Evolutionary conservation across 2,329 filamentous ascomycete species (phyloP).

Genomic region (Sphaerulina vaccinii): DNA sequence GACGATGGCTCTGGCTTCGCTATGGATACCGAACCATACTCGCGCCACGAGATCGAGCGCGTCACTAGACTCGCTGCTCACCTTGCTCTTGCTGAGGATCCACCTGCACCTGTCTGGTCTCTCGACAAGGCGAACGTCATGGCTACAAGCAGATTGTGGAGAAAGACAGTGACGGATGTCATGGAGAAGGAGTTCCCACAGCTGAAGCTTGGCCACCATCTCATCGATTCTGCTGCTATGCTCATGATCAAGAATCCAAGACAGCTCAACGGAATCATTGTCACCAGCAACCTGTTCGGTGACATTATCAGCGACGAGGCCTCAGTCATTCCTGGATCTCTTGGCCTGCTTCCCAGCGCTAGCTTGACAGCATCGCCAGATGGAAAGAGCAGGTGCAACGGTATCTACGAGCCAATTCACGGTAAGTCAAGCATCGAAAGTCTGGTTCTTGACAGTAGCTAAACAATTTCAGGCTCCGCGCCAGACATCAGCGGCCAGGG

Average conservation of each 20-base stretch:
- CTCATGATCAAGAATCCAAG: constrained; percentile 93
- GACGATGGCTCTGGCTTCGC: constrained; percentile 72
- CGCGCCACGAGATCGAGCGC: constrained; percentile 79
- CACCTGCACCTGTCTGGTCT: constrained; percentile 76
- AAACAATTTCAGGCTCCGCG: constrained; percentile 62
- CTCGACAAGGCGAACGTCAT: constrained; percentile 97
- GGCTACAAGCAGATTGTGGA: constrained; percentile 85
- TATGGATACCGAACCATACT: constrained; percentile 84
- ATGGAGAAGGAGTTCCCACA: constrained; percentile 88
- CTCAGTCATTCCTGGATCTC: constrained; percentile 85
- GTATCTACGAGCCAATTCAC: constrained; percentile 97
- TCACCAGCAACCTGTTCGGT: constrained; percentile 92
- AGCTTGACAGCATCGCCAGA: constrained; percentile 84
- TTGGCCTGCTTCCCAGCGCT: constrained; percentile 84
- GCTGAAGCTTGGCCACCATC: constrained; percentile 78
- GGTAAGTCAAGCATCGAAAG: constrained; percentile 53
- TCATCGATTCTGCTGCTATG: constrained; percentile 97
- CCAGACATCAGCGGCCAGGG: constrained; percentile 91
- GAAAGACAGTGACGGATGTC: constrained; percentile 79
- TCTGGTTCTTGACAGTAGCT: neutral
- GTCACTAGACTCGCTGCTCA: constrained; percentile 78
- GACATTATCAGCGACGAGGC: constrained; percentile 97
- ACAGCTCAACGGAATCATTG: constrained; percentile 82
- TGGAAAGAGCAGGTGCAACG: constrained; percentile 79
- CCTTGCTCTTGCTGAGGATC: constrained; percentile 73